Conservation (phyloP, 345 rosid species). For the Leavenworthia alabamica region DNA sequence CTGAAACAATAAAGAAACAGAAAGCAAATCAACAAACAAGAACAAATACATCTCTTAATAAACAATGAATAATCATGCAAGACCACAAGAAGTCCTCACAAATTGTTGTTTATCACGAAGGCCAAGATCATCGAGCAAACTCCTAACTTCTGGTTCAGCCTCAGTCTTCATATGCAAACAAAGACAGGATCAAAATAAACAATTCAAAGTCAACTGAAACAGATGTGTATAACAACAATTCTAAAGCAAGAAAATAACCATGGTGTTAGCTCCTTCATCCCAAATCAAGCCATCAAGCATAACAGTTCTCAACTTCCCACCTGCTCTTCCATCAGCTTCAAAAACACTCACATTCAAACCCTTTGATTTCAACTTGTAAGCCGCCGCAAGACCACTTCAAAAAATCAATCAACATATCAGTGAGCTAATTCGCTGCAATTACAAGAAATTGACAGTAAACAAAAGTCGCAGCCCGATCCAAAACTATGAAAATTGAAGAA, state of each 20-base stretch:
- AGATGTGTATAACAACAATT: not conserved
- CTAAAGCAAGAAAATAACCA: conserved; percentile 36
- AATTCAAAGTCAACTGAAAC: not conserved
- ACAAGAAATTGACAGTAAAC: no score
- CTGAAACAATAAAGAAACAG: conserved; percentile 36
- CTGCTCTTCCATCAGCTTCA: conserved; percentile 78
- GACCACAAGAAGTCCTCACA: conserved; percentile 41
- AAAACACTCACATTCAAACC: conserved; percentile 72
- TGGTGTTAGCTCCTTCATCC: conserved; percentile 97
- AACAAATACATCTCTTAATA: not conserved
- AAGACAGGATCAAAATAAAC: not conserved
- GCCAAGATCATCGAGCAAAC: conserved; percentile 69
- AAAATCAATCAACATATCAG: not conserved
- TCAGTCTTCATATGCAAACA: conserved; percentile 50
- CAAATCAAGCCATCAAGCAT: conserved; percentile 53
- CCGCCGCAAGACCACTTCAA: conserved; percentile 87
- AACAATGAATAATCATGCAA: not conserved
- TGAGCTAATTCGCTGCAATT: not conserved
- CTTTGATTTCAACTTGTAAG: conserved; percentile 71
- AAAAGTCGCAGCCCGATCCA: no score
- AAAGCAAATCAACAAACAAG: not conserved
- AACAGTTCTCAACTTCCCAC: conserved; percentile 81
- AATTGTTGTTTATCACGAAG: conserved; percentile 75
- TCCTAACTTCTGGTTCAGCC: conserved; percentile 67
- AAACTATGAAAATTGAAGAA: not conserved